Conservation (phyloP, 257 asterid species). For the Voacanga thouarsii region DNA sequence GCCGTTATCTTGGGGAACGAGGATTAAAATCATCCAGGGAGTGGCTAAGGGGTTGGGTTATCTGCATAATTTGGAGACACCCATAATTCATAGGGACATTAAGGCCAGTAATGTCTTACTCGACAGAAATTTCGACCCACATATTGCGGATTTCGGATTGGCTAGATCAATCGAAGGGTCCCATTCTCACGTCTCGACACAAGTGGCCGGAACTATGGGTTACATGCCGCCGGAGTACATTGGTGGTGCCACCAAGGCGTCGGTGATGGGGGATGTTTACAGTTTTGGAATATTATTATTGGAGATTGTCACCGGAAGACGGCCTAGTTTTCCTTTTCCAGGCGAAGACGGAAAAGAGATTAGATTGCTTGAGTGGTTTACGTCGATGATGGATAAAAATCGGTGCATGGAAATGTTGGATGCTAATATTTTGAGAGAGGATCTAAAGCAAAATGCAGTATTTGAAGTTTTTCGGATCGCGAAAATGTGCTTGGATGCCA, state of each 20-base stretch:
- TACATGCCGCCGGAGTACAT: slow-evolving; percentile 92
- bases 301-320: slow-evolving; percentile 59
- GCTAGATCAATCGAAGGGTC: slow-evolving; percentile 65
- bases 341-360: slow-evolving; percentile 69
- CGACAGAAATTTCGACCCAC: slow-evolving; percentile 55
- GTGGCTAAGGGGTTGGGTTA: slow-evolving; percentile 60
- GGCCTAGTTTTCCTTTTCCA: slow-evolving; percentile 63
- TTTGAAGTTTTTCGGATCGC: slow-evolving; percentile 55
- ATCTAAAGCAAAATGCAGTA: slow-evolving; percentile 28
- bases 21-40: slow-evolving; percentile 54
- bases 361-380: slow-evolving; percentile 61
- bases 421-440: slow-evolving; percentile 36
- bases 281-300: slow-evolving; percentile 76
- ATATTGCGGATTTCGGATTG: slow-evolving; percentile 84
- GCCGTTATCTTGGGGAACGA: slow-evolving; percentile 62
- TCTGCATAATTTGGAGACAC: slow-evolving; percentile 56
- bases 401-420: slow-evolving; percentile 67
- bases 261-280: slow-evolving; percentile 61
- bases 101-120: slow-evolving; percentile 68
- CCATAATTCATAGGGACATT: slow-evolving; percentile 76
- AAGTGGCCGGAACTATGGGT: slow-evolving; percentile 92
- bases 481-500: slow-evolving; percentile 44
- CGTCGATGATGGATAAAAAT: slow-evolving; percentile 33
- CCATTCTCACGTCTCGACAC: slow-evolving; percentile 79
- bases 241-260: slow-evolving; percentile 56